phyloP scores from a whole-genome alignment of 345 rosid genomes.

The Erysimum cheiranthoides region DNA sequence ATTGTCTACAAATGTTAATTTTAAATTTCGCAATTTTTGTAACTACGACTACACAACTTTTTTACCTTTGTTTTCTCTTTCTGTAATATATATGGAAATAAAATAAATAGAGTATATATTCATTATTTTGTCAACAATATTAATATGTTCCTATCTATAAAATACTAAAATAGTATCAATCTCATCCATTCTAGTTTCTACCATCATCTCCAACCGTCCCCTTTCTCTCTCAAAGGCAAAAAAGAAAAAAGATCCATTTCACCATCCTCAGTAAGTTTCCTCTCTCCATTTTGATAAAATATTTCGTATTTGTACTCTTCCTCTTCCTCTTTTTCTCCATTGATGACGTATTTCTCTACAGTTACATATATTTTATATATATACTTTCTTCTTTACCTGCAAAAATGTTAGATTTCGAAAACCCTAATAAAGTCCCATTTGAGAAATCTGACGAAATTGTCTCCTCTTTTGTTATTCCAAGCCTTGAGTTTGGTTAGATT shows the following conservation, averaged over 20 bases:
- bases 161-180: constrained; percentile 29
- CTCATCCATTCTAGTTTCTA: constrained; percentile 33
- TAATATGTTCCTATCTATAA: neutral
- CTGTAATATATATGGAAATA: too few species aligned
- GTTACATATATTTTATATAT: neutral
- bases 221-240: constrained; percentile 56
- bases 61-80: too few species aligned
- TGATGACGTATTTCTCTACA: constrained; percentile 24
- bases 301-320: constrained; percentile 59
- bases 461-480: neutral
- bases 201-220: constrained; percentile 45
- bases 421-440: constrained; percentile 18
- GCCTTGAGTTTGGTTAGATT: neutral
- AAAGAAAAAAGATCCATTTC: constrained; percentile 46
- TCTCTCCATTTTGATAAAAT: constrained; percentile 62
- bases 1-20: too few species aligned
- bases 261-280: constrained; percentile 89
- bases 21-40: too few species aligned
- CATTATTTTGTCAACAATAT: neutral
- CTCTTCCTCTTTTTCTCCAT: constrained; percentile 43
- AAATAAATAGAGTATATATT: too few species aligned
- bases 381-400: neutral
- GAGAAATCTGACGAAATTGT: neutral
- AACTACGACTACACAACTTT: too few species aligned
- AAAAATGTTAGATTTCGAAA: constrained; percentile 20